Base-by-base conservation (phyloP, 2,329 filamentous ascomycete species). In the Podosphaera aphanis region DNA sequence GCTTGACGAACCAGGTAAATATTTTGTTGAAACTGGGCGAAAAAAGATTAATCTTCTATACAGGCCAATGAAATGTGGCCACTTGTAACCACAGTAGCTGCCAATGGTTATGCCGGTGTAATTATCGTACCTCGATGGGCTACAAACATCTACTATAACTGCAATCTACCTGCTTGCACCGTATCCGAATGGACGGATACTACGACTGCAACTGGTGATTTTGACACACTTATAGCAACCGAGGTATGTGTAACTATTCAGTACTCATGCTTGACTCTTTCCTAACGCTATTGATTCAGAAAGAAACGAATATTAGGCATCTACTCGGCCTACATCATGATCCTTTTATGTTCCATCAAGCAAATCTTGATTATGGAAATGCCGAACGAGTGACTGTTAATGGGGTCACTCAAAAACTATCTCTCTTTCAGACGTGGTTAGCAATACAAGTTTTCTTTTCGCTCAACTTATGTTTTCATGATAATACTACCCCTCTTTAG, bases 181-280 rank as follows among this genome's bases (percentile, higher is more conserved):
- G 55, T 68, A 16, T 59, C 66, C 43, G 73, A 77, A 56, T 77
- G 73, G 73, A 72, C 71, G 43, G 63, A 69, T 46, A 77, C 72
- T 1, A 72, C 71, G 3, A 62, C 60, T 23, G 73, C 72, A 2
- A 61, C 58, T n/a, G 72, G 73, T 3, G 62, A 60, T 38, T 75
- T 74, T 51, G 58, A 62, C 3, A 61, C 67, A 51, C 63, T 77
- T 4, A 60, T 77, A 6, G 57, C 59, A 2, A 60, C 66, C 35
- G 71, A 73, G 27, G 42, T 44, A 33, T 5, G 29, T 15, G 11
- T 20, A 13, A 1, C 16, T 20, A 20, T 19, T 20, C 16, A 20
- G 16, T 20, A 39, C 18, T 39, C 20, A 39, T 20, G 16, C 5
- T 11, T n/a, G 11, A 33, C 6, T 11, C 8, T 44, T 43, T 43